phyloP scores from a whole-genome alignment of 2,329 filamentous ascomycete genomes.

The Paraphoma chrysanthemicola region DNA sequence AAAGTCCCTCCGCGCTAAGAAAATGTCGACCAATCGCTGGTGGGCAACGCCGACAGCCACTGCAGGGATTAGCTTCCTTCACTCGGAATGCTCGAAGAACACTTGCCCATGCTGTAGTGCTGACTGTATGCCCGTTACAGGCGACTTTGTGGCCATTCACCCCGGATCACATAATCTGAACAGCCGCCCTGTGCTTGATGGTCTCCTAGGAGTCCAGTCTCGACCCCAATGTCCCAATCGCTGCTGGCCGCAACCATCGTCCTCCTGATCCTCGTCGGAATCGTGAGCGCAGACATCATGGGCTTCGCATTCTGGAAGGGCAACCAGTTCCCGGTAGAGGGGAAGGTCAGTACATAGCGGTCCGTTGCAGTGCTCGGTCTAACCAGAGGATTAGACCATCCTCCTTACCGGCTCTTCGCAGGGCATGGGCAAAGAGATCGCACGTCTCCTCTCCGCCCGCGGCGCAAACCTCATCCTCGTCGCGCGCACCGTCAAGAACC shows the following conservation, averaged over 20 bases:
- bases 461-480: constrained; percentile 89
- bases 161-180: not conserved
- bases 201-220: not conserved
- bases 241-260: constrained; percentile 44
- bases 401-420: constrained; percentile 91
- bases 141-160: not conserved
- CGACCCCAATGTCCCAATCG: constrained; percentile 42
- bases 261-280: constrained; percentile 44
- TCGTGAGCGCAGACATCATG: constrained; percentile 62
- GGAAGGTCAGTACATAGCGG: constrained; percentile 66
- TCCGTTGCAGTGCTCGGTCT: not conserved
- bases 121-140: constrained; percentile 3
- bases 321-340: constrained; percentile 84
- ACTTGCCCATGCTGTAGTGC: constrained; percentile 3
- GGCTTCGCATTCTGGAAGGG: constrained; percentile 67
- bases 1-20: not conserved
- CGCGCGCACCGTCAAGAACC: constrained; percentile 76
- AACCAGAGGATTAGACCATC: constrained; percentile 68
- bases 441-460: constrained; percentile 76
- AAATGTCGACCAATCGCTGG: not conserved
- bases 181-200: not conserved
- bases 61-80: not conserved
- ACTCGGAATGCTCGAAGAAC: not conserved
- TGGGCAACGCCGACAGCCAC: constrained; percentile 5
- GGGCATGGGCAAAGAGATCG: constrained; percentile 84